Percentiles rank a stretch among this genome's conserved stretches.
These are phyloP conservation scores for Penicillium sp. DNA, from an alignment of 2,329 filamentous ascomycete genomes.

Conservation along the genomic window DNA sequence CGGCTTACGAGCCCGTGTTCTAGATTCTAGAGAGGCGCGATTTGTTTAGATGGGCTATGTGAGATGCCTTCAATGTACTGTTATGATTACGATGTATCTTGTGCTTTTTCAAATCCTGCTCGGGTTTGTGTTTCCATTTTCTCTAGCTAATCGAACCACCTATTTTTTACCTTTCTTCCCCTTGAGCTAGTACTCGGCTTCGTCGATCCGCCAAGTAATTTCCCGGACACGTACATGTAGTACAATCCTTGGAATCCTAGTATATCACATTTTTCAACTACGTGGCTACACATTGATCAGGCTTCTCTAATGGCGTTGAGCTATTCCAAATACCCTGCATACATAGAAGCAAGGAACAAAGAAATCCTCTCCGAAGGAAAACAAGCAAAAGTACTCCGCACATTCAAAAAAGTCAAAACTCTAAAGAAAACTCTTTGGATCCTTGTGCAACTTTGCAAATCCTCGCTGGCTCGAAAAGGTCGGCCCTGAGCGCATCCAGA, in stretches of 20 bases:
- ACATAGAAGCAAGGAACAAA: neutral
- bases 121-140: neutral
- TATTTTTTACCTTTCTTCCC: neutral
- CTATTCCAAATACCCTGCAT: neutral
- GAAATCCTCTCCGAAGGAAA: neutral
- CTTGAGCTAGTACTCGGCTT: neutral
- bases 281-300: neutral
- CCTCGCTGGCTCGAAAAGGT: neutral
- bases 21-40: constrained; percentile 4
- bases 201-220: neutral
- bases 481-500: neutral
- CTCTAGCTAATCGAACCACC: neutral
- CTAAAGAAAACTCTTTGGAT: neutral
- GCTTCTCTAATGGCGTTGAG: no score
- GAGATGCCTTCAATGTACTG: constrained; percentile 3
- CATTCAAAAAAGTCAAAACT: neutral
- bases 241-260: neutral
- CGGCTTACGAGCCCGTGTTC: constrained; percentile 2
- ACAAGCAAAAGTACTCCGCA: neutral
- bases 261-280: neutral
- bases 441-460: neutral
- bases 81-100: constrained; percentile 4
- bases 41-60: neutral
- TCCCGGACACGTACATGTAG: neutral
- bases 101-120: neutral